Conservation (phyloP, 2,329 filamentous ascomycete genomes). For the Alternaria sp. region DNA sequence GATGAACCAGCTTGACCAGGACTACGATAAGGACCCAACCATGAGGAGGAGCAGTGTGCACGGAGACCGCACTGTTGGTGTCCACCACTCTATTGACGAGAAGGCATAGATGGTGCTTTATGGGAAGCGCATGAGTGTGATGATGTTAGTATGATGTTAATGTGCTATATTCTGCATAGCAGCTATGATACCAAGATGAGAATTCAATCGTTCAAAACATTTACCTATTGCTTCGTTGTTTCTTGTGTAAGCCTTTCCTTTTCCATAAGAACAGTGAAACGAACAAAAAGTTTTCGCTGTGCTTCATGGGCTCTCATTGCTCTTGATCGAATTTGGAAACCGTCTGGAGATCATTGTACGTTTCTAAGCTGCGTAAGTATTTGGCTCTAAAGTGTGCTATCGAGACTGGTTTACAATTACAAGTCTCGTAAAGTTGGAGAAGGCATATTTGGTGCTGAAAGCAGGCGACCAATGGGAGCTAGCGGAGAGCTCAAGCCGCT, state of each 20-base stretch:
- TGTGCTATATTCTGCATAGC: constrained; percentile 3
- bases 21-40: constrained; percentile 44
- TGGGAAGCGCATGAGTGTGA: not conserved
- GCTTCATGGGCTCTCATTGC: not conserved
- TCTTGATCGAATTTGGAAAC: not conserved
- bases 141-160: constrained; percentile 12
- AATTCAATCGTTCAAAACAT: constrained; percentile 7
- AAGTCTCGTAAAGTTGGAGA: not conserved
- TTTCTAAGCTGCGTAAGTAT: not conserved
- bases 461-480: not conserved
- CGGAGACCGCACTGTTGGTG: constrained; percentile 31
- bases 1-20: constrained; percentile 49
- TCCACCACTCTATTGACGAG: constrained; percentile 25
- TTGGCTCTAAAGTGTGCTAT: not conserved
- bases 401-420: not conserved
- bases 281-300: not conserved
- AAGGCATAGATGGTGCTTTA: constrained; percentile 16
- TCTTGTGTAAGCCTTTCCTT: not conserved
- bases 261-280: not conserved
- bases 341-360: not conserved
- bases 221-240: not conserved
- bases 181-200: constrained; percentile 18
- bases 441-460: not conserved
- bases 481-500: not conserved
- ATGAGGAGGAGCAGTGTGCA: constrained; percentile 37